Evolutionary conservation across 768 basidiomycete genomes (phyloP), one percentile per base, ranked within the genome.

Genomic region (Tulasnella sp.): DNA sequence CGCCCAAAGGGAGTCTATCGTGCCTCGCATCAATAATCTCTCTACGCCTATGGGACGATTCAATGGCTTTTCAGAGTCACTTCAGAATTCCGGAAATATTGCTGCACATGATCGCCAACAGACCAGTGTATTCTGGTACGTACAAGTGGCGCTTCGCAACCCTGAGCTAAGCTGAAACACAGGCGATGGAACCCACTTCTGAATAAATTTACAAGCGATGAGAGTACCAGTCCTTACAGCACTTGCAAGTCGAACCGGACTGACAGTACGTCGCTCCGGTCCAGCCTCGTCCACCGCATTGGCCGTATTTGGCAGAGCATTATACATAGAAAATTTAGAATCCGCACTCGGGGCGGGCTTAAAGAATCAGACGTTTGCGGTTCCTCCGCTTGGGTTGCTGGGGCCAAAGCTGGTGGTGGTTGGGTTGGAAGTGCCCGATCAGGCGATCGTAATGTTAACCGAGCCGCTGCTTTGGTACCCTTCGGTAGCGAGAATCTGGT

Each of bases 401-500:
- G 68, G 25, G 19, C 4, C 3, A 19, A 31, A 39, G 64, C 3
- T 36, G 9, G 64, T 29, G 9, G 64, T 67, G 34, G 68, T 70
- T 34, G 39, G 36, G 34, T 9, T 36, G 68, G 68, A 19, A 29
- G 36, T 5, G 29, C 64, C 64, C 12, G 64, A 67, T 14, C 68
- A n/a, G n/a, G n/a, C 68, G 9, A 75, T 38, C n/a, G 74, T 75
- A 17, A 75, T 39, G 1, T 31, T 40, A 42, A 54, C 74, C 17
- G 49, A 67, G 22, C 74, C 74, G 31, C 54, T 75, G 37, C 54
- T 67, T 8, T 37, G 31, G 52, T 74, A 72, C 34, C 76, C 76
- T 39, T 77, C 76, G n/a, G 71, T 73, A 39, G 76, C 72, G 52
- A 77, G 9, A 29, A 77, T 77, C 67, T 77, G 77, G 58, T 58